Evolutionary conservation across 1,284 basidiomycete species (phyloP), one percentile per base, ranked within the genome.

Genomic region (Polyporus tsugae): DNA sequence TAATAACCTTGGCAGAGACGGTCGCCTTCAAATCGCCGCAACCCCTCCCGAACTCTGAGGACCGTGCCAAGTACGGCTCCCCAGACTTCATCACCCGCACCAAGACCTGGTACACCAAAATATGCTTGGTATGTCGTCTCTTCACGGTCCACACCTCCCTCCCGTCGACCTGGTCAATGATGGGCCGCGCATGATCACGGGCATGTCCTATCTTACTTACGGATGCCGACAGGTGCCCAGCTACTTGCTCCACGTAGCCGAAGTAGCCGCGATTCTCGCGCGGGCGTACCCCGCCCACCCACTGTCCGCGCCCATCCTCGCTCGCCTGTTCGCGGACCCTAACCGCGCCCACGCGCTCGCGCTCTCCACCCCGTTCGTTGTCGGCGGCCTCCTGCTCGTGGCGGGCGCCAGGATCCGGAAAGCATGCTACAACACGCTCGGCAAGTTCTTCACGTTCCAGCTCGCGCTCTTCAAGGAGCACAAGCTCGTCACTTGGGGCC

Each of bases 381-480:
- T 41, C 19, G 49, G 62, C 46, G 35, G 36, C 62, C 13, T 53
- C 19, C 62, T 63, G 35, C 44, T 63, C 35, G 62, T 53, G 19
- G 22, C 15, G 4, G 62, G 46, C 7, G 33, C 41, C 5, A 17
- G 13, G 41, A 25, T 62, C 19, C 29, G 41, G 29, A 62, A 44
- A 33, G 13, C 13, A 17, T 46, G 42, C 29, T 49, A 46, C 42
- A 17, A 35, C 17, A 62, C 60, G 29, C 36, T 62, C 41, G 41
- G 58, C 38, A 41, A 58, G 36, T 38, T 36, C 35, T 58, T 36
- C 55, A 58, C 55, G 4, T 58, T 33, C 52, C 52, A 55, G 29
- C 52, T 55, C 52, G 52, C 52, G 29, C 52, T 55, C 52, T 55
- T 55, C 52, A 55, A 55, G 52, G 52, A 35, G 52, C 52, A 55